Evolutionary conservation across 352 stramenopile genomes (phyloP).

Genomic region (Nothophytophthora sp.): DNA sequence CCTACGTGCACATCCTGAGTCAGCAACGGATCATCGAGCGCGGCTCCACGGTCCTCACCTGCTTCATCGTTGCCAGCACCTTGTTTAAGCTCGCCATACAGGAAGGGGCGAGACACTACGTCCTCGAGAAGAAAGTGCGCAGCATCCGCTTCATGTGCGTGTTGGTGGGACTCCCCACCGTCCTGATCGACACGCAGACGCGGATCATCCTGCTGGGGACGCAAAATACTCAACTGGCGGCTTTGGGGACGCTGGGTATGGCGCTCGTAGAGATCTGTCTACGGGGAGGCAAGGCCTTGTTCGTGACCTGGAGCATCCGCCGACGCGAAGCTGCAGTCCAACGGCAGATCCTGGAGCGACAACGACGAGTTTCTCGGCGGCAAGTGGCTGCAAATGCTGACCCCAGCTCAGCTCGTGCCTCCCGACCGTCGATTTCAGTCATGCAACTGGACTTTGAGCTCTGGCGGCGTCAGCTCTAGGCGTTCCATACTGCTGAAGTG

Average conservation of each 20-base stretch:
- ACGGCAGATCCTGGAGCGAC: neutral
- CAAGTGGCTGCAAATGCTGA: neutral
- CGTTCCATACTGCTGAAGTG: slow-evolving; percentile 24
- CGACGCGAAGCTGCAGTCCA: slow-evolving; percentile 12
- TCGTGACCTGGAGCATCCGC: slow-evolving; percentile 22
- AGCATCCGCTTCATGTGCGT: slow-evolving; percentile 47
- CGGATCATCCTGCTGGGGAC: slow-evolving; percentile 36
- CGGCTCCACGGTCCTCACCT: slow-evolving; percentile 8
- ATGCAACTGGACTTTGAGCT: slow-evolving; percentile 21
- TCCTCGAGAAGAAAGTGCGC: slow-evolving; percentile 27
- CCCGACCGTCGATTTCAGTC: slow-evolving; percentile 4
- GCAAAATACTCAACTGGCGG: slow-evolving; percentile 22
- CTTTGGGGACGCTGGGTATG: slow-evolving; percentile 27
- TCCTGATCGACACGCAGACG: slow-evolving; percentile 50
- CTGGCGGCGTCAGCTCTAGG: slow-evolving; percentile 20
- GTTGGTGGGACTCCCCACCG: slow-evolving; percentile 32
- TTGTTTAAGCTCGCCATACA: slow-evolving; percentile 35
- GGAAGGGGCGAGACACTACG: slow-evolving; percentile 25
- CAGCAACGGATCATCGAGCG: slow-evolving; percentile 10
- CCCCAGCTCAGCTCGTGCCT: neutral
- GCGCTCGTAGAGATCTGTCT: slow-evolving; percentile 31
- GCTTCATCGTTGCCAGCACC: slow-evolving; percentile 29
- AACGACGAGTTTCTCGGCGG: no score
- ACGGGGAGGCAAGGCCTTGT: slow-evolving; percentile 23
- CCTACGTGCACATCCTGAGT: slow-evolving; percentile 15